phyloP scores from a whole-genome alignment of 176 grass and related monocot genomes.

The Cymbopogon citratus region DNA sequence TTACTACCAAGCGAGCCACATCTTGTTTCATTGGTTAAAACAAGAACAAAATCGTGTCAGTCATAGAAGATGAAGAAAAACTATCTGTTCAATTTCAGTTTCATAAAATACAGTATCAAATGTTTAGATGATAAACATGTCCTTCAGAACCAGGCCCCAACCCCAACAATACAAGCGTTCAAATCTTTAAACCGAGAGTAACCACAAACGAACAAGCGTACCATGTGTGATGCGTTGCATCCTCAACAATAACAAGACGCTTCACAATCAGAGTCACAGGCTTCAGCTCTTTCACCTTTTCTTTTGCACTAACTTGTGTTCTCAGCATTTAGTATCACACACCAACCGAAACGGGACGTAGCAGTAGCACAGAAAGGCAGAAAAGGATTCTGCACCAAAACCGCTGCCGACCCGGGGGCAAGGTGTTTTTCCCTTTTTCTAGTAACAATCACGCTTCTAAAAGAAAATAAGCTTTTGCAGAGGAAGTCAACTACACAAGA shows the following conservation, averaged over 20 bases:
- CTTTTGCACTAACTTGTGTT: background rate
- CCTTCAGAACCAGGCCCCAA: background rate
- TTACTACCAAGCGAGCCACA: background rate
- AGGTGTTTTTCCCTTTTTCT: background rate
- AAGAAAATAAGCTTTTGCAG: slow-evolving; percentile 4
- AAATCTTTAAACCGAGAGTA: background rate
- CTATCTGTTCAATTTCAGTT: background rate
- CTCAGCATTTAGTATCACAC: slow-evolving; percentile 19
- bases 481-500: background rate
- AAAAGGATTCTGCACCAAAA: slow-evolving; percentile 34
- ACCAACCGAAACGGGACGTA: slow-evolving; percentile 20
- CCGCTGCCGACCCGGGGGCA: slow-evolving; percentile 5
- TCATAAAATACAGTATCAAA: background rate
- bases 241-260: background rate
- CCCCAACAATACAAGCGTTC: background rate
- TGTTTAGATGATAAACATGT: background rate
- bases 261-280: background rate
- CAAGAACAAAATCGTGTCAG: background rate
- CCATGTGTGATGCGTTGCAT: background rate
- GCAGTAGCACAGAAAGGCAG: slow-evolving; percentile 27
- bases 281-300: background rate
- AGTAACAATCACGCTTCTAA: background rate
- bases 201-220: slow-evolving; percentile 5
- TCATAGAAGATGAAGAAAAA: background rate
- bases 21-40: background rate